These are phyloP conservation scores for Trypanosomatidae sp. DNA, from an alignment of 208 protist species.

Conservation along the genomic window DNA sequence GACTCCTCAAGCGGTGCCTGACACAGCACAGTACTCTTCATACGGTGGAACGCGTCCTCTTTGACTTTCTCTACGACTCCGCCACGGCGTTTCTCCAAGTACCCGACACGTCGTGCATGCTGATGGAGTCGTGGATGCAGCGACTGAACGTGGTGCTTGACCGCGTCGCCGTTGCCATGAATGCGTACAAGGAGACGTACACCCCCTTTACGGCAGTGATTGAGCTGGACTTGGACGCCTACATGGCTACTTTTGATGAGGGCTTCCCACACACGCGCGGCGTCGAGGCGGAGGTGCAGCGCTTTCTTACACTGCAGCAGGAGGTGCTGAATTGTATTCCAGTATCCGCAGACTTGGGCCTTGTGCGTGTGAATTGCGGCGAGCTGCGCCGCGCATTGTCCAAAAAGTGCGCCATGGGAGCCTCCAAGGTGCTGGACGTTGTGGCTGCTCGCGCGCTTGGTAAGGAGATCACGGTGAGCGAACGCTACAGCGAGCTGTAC, in stretches of 20 bases:
- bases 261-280: slow-evolving; percentile 62
- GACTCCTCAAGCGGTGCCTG: slow-evolving; percentile 82
- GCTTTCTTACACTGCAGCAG: slow-evolving; percentile 52
- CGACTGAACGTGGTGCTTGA: slow-evolving; percentile 63
- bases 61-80: slow-evolving; percentile 92
- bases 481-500: slow-evolving; percentile 68
- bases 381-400: slow-evolving; percentile 73
- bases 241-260: slow-evolving; percentile 76
- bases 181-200: slow-evolving; percentile 75
- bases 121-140: slow-evolving; percentile 52
- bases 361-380: slow-evolving; percentile 78
- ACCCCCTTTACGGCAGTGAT: slow-evolving; percentile 71
- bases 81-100: slow-evolving; percentile 67
- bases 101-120: slow-evolving; percentile 40
- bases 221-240: slow-evolving; percentile 68
- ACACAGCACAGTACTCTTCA: slow-evolving; percentile 76
- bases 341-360: slow-evolving; percentile 59
- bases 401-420: slow-evolving; percentile 75
- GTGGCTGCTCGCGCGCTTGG: slow-evolving; percentile 70
- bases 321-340: slow-evolving; percentile 72
- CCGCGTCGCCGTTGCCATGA: slow-evolving; percentile 49
- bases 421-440: slow-evolving; percentile 61
- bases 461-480: slow-evolving; percentile 71
- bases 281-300: slow-evolving; percentile 79
- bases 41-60: slow-evolving; percentile 87